Evolutionary conservation across 805 yeast genomes (phyloP), one percentile per base, ranked within the genome.

Genomic region (Blastobotrys terrestris): DNA sequence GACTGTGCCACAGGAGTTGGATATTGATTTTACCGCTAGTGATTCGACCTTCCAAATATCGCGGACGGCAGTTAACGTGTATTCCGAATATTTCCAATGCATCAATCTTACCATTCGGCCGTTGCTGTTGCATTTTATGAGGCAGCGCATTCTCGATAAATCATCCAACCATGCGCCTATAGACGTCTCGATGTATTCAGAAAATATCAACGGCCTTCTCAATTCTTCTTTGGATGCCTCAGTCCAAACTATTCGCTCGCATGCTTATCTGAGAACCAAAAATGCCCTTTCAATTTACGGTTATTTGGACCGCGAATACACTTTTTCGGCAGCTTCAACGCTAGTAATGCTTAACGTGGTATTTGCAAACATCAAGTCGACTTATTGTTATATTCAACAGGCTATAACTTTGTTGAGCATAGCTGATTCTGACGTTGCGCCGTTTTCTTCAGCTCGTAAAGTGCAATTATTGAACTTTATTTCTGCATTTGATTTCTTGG

Each of bases 101-200:
- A 55, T 60, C 41, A 60, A 60, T 35, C 49, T 60, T 31, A 49
- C 62, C 2, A 60, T 60, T 13, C 48, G 64, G n/a, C 64, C 64
- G 2, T 48, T 60, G 35, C 46, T 60, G 39, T 50, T 58, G 15
- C 57, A 60, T 43, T 60, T 60, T 51, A 59, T 60, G 2, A 52
- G 58, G 18, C 50, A 60, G 50, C 51, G 64, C 13, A 51, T 60
- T 11, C 39, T 41, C 8, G 53, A 52, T n/a, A 47, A 52, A 39
- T 48, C 43, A 21, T 16, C 52, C 3, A 46, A 50, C 1, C 54
- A 52, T 4, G 44, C 50, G 8, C 56, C 59, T 2, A 52, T 56
- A 3, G 60, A 58, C 19, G 14, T 56, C 16, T 50, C 56, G 4
- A 22, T 44, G 11, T 55, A 46, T 20, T 51, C 64, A 1, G 56